Evolutionary conservation across 2,329 filamentous ascomycete genomes (phyloP).

Genomic region (Penicillium occitanis): DNA sequence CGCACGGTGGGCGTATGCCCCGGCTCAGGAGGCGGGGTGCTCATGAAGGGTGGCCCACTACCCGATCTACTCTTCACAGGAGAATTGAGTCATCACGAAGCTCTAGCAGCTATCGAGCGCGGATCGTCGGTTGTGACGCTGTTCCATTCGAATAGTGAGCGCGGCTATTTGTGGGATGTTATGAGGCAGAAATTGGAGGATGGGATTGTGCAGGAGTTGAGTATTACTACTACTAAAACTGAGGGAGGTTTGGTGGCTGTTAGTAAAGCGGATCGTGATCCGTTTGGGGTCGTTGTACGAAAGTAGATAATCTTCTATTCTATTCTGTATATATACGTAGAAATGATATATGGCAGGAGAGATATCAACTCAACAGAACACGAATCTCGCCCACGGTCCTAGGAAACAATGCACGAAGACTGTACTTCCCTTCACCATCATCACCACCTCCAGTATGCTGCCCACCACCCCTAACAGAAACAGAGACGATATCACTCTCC

Average conservation of each 20-base stretch:
- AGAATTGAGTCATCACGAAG: conserved; percentile 91
- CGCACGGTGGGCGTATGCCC: conserved; percentile 80
- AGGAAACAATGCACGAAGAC: conserved; percentile 60
- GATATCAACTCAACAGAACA: conserved; percentile 57
- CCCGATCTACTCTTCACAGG: conserved; percentile 87
- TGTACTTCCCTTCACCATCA: conserved; percentile 36
- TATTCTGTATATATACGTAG: background rate
- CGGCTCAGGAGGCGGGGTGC: conserved; percentile 72
- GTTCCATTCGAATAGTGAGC: conserved; percentile 92
- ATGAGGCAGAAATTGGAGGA: conserved; percentile 66
- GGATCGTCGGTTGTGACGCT: conserved; percentile 79
- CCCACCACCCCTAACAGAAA: conserved; percentile 21
- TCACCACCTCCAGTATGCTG: conserved; percentile 29
- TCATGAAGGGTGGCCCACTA: conserved; percentile 59
- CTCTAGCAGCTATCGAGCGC: conserved; percentile 78
- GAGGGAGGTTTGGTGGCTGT: conserved; percentile 60
- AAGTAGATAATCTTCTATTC: background rate
- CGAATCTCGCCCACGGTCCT: conserved; percentile 64
- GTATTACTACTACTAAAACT: conserved; percentile 24
- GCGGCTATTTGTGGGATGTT: conserved; percentile 72
- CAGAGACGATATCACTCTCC: conserved; percentile 27
- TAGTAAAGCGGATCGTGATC: conserved; percentile 80
- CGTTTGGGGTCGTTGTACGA: conserved; percentile 70
- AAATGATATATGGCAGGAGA: background rate
- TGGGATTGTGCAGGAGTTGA: conserved; percentile 59